These are phyloP conservation scores for Lactarius deliciosus DNA, from an alignment of 768 basidiomycete genomes.

Conservation along the genomic window DNA sequence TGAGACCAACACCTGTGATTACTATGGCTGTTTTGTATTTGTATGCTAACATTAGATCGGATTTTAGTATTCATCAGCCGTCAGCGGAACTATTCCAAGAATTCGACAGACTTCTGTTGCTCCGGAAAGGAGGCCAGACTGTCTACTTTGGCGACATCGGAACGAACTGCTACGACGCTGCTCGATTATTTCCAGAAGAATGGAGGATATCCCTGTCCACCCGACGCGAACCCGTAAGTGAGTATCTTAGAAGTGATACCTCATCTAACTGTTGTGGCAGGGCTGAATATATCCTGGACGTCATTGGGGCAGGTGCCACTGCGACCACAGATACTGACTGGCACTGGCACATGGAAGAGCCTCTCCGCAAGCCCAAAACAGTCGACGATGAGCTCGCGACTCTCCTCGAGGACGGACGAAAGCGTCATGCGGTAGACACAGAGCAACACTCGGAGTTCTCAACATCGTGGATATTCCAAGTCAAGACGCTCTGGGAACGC, in stretches of 20 bases:
- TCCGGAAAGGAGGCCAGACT: constrained; percentile 72
- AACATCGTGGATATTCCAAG: constrained; percentile 42
- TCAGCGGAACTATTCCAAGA: constrained; percentile 83
- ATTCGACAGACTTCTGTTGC: constrained; percentile 76
- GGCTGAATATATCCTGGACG: constrained; percentile 72
- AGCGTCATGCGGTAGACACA: constrained; percentile 32
- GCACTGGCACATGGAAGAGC: constrained; percentile 83
- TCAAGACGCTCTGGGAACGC: constrained; percentile 36
- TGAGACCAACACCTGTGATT: constrained; percentile 37
- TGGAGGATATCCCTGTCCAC: constrained; percentile 66
- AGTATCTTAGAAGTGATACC: neutral
- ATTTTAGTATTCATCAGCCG: constrained; percentile 52
- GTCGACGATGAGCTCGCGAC: constrained; percentile 38
- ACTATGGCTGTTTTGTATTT: neutral
- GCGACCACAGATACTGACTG: constrained; percentile 77
- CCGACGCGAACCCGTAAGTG: constrained; percentile 64
- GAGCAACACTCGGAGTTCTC: constrained; percentile 37
- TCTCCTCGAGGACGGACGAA: constrained; percentile 42
- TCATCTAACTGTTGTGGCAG: neutral
- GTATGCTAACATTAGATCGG: neutral
- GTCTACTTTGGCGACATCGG: constrained; percentile 95
- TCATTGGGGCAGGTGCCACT: constrained; percentile 82
- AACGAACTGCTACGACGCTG: constrained; percentile 60
- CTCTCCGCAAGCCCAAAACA: constrained; percentile 52
- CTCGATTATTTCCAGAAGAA: constrained; percentile 73